Evolutionary conservation across 352 stramenopile species (phyloP).

Genomic region (Globisporangium camurandrum): DNA sequence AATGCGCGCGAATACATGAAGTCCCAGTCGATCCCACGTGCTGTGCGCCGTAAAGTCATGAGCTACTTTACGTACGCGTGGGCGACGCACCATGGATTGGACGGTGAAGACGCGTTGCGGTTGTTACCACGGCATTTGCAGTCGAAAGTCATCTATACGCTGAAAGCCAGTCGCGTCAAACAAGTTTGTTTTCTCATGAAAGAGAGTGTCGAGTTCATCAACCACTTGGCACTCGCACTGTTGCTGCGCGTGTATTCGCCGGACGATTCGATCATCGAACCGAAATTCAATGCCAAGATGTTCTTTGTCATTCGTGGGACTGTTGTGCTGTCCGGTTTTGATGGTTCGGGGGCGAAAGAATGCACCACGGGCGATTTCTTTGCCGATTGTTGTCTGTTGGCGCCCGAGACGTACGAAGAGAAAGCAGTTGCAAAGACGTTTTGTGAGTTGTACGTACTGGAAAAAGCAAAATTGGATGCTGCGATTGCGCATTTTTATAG

Average conservation of each 20-base stretch:
- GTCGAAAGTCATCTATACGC: conserved; percentile 45
- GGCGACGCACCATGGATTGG: conserved; percentile 49
- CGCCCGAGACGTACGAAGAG: conserved; percentile 53
- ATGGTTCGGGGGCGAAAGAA: conserved; percentile 39
- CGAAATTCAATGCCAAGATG: conserved; percentile 68
- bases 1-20: conserved; percentile 70
- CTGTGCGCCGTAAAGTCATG: conserved; percentile 40
- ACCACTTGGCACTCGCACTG: conserved; percentile 40
- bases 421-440: conserved; percentile 72
- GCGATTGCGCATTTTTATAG: conserved; percentile 47
- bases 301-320: conserved; percentile 64
- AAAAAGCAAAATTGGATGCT: conserved; percentile 54
- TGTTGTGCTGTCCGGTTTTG: conserved; percentile 39
- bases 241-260: conserved; percentile 49
- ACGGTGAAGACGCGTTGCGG: conserved; percentile 51
- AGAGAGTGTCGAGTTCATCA: conserved; percentile 67
- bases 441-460: conserved; percentile 72
- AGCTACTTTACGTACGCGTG: conserved; percentile 62
- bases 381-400: conserved; percentile 48
- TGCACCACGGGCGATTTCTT: conserved; percentile 65
- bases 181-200: conserved; percentile 66
- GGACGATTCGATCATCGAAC: conserved; percentile 52
- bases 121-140: conserved; percentile 62
- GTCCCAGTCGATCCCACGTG: conserved; percentile 47
- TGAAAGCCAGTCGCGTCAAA: conserved; percentile 54